Evolutionary conservation across 139 green algal species (phyloP).

Genomic region (Chlorella vulgaris): DNA sequence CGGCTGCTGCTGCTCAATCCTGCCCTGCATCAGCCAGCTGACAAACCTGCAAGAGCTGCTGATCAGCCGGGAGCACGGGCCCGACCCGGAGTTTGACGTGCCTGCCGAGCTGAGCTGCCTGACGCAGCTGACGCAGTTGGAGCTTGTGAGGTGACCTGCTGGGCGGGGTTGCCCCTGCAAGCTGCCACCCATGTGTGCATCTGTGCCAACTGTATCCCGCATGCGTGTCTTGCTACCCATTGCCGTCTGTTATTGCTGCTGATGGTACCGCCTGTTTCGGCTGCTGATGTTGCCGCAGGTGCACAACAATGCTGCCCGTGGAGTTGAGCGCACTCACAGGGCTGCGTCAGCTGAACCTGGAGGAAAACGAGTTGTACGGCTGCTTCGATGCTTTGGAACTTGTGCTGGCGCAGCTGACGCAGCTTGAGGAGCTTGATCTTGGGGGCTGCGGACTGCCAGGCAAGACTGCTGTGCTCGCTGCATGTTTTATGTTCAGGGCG

Average conservation of each 20-base stretch:
- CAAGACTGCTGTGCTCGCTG: too few species aligned
- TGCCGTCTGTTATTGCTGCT: neutral
- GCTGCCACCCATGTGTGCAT: too few species aligned
- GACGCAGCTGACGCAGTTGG: slow-evolving; percentile 6
- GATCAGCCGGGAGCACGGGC: neutral
- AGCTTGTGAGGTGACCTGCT: slow-evolving; percentile 6
- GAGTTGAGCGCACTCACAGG: neutral
- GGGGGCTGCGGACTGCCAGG: slow-evolving; percentile 1
- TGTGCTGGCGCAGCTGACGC: neutral
- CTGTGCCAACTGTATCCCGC: neutral
- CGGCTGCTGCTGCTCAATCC: neutral
- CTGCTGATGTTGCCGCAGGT: neutral
- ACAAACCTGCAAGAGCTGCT: slow-evolving; percentile 15
- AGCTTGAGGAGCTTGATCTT: slow-evolving; percentile 25
- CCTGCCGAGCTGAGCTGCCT: neutral
- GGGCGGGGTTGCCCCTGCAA: neutral
- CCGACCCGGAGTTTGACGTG: neutral
- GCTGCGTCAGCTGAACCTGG: slow-evolving; percentile 21
- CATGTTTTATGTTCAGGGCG: neutral
- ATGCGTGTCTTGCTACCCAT: neutral
- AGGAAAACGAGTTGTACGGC: neutral
- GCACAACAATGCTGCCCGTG: neutral
- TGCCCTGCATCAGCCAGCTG: neutral
- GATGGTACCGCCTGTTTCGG: neutral
- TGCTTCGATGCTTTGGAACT: neutral